Percentiles rank a stretch among this genome's conserved stretches.
Evolutionary conservation across 192 early-diverging fungal genomes (phyloP).

Genomic region (Diversispora eburnea): DNA sequence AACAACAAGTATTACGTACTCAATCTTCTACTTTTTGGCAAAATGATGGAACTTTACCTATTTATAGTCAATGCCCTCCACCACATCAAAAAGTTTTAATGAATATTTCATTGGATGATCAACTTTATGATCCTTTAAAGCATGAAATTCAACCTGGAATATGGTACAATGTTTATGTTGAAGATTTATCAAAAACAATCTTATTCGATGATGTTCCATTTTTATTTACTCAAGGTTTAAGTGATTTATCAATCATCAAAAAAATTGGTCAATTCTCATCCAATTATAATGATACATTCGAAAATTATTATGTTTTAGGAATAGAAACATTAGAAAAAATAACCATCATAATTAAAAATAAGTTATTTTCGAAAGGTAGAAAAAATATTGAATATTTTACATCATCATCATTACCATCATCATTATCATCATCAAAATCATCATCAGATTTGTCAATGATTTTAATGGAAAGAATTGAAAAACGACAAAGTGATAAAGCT

Average conservation of each 20-base stretch:
- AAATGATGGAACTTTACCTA: slow-evolving; percentile 18
- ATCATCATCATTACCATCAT: not conserved
- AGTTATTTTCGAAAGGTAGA: not conserved
- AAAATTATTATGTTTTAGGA: too few species aligned
- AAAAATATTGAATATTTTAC: not conserved
- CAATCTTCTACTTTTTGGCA: slow-evolving; percentile 24
- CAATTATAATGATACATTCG: too few species aligned
- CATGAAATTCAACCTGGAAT: slow-evolving; percentile 20
- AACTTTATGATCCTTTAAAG: slow-evolving; percentile 25
- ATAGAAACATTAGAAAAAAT: too few species aligned
- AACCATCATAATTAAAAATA: too few species aligned
- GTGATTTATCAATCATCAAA: not conserved
- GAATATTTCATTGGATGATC: slow-evolving; percentile 21
- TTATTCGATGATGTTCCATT: slow-evolving; percentile 18
- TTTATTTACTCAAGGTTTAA: not conserved
- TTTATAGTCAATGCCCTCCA: slow-evolving; percentile 14
- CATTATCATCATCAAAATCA: not conserved
- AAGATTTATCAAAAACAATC: slow-evolving; percentile 18
- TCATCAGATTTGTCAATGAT: not conserved
- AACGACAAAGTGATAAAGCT: slow-evolving; percentile 18
- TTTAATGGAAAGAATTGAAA: not conserved
- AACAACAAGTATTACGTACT: slow-evolving; percentile 28
- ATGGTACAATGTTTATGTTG: slow-evolving; percentile 28
- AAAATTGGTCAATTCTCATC: slow-evolving; percentile 1
- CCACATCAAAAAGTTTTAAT: slow-evolving; percentile 20